Base-by-base conservation (phyloP, 2,329 filamentous ascomycete genomes). In the Ophiostoma ips region DNA sequence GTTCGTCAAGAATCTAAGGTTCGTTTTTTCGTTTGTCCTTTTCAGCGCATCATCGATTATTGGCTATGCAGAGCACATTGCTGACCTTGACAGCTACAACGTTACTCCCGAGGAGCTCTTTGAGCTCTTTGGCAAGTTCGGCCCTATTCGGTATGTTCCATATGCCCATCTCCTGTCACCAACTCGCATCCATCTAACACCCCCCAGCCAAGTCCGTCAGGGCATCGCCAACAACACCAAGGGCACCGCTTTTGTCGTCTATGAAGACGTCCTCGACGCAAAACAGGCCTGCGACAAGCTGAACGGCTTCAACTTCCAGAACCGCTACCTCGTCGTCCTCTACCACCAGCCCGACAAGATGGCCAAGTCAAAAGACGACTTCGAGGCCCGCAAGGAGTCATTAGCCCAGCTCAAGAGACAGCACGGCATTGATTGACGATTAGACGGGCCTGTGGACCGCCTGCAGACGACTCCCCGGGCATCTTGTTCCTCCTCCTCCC, bases 1-100 rank as follows among this genome's bases (percentile, higher is more conserved):
- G 75, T 96, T 96, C 80, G 90, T 96, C 64, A 96, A 96, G 87
- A 96, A 98, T 80, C 80, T 96, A 75, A 94, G 86, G 87, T 94
- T 81, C 59, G 78, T 76, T 7, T 24, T 28, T 8, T 28, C 24
- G 4, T 28, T 24, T 30, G 10, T 18, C 15, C 24, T n/a, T 16
- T 15, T 16, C 15, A 9, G 21, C 3, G 31, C 31, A 21, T 28
- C 21, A 40, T 28, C 8, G 24, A 30, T 15, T 15, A 9, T 21
- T 15, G 13, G 11, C 21, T 28, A 41, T 6, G 13, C n/a, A n/a
- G 38, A 41, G 13, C 2, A 31, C 5, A 2, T 16, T 30, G 13
- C 46, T 50, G 50, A 52, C 36, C 31, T 12, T 3, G 55, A 4
- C 58, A 94, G 89, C 84, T 96, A 95, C 80, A 95, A 94, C 84